Evolutionary conservation across 768 basidiomycete genomes (phyloP).

Genomic region (Leccinum variicolor): DNA sequence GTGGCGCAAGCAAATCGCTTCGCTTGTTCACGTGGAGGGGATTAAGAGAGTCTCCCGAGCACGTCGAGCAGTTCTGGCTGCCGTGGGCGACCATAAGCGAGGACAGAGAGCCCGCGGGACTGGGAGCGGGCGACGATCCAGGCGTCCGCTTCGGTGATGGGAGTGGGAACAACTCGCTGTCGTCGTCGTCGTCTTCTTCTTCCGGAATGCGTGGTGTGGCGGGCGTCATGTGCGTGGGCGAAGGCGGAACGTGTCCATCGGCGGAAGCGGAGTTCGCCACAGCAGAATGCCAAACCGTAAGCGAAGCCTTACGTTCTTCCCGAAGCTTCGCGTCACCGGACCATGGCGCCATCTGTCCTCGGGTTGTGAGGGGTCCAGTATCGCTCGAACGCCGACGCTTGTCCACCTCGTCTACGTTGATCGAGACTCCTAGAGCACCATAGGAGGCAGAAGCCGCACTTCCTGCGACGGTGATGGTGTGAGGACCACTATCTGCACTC

Average conservation of each 20-base stretch:
- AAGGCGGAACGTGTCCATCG: slow-evolving; percentile 4
- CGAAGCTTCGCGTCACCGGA: background rate
- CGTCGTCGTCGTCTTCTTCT: slow-evolving; percentile 47
- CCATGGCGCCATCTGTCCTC: background rate
- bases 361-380: background rate
- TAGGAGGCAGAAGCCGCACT: slow-evolving; percentile 29
- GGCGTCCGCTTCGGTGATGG: slow-evolving; percentile 59
- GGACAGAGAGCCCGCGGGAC: slow-evolving; percentile 27
- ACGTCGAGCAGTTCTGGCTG: slow-evolving; percentile 12
- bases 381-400: slow-evolving; percentile 51
- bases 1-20: slow-evolving; percentile 19
- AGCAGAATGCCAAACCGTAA: background rate
- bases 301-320: background rate
- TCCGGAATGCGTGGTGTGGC: slow-evolving; percentile 30
- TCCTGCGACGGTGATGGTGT: slow-evolving; percentile 27
- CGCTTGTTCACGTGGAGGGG: background rate
- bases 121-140: slow-evolving; percentile 35
- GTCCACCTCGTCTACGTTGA: slow-evolving; percentile 66
- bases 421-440: slow-evolving; percentile 28
- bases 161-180: slow-evolving; percentile 54
- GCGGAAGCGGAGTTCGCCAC: background rate
- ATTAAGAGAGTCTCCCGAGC: slow-evolving; percentile 13
- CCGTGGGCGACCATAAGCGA: slow-evolving; percentile 15
- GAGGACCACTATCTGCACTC: slow-evolving; percentile 35
- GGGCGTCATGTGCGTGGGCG: slow-evolving; percentile 10